A percentile compares a stretch with the other conserved stretches of the same genome.
Evolutionary conservation across 306 rosid species (phyloP).

Genomic region (Cotoneaster glaucophyllus): DNA sequence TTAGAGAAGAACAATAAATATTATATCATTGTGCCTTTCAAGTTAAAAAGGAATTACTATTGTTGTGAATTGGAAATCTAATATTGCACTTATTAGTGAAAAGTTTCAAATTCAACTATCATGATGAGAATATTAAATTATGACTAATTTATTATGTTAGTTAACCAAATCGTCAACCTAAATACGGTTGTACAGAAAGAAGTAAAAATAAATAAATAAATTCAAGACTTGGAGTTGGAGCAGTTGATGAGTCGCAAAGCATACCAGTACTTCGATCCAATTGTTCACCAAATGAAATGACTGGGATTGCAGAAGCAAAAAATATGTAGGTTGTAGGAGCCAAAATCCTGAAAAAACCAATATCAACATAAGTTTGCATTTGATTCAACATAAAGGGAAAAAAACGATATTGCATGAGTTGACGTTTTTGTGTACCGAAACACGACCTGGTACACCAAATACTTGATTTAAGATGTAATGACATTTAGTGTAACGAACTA

Average conservation of each 20-base stretch:
- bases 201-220: too few species aligned
- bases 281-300: slow-evolving; percentile 80
- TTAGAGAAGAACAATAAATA: background rate
- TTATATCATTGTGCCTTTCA: background rate
- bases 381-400: background rate
- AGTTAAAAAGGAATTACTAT: slow-evolving; percentile 12
- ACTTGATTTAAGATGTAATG: too few species aligned
- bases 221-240: background rate
- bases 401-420: background rate
- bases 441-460: too few species aligned
- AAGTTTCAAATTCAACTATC: too few species aligned
- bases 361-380: background rate
- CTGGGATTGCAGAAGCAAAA: slow-evolving; percentile 82
- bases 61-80: background rate
- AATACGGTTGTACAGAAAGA: too few species aligned
- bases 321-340: slow-evolving; percentile 90
- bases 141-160: too few species aligned
- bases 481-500: too few species aligned
- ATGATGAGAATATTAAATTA: too few species aligned
- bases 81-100: background rate
- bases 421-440: background rate
- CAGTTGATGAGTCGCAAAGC: background rate
- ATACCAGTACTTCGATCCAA: slow-evolving; percentile 67
- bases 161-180: too few species aligned
- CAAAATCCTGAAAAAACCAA: slow-evolving; percentile 52